Conservation (phyloP, 768 basidiomycete species). For the Naganishia randhawae region DNA sequence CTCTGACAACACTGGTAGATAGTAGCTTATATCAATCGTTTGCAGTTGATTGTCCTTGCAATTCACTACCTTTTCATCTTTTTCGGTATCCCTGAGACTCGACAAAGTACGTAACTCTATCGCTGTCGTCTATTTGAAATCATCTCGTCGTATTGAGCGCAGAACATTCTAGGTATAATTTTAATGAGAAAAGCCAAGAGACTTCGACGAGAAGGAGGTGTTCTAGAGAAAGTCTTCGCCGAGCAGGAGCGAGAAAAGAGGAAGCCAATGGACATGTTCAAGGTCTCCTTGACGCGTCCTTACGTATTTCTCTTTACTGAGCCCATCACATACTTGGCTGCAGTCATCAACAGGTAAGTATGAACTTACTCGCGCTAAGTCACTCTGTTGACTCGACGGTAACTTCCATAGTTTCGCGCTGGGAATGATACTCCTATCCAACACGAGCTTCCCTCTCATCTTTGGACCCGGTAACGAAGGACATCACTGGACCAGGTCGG, state of each 20-base stretch:
- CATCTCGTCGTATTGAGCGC: neutral
- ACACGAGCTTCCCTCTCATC: constrained; percentile 41
- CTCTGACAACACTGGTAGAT: too few species aligned
- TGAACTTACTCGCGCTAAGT: neutral
- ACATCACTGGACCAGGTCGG: constrained; percentile 38
- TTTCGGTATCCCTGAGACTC: constrained; percentile 38
- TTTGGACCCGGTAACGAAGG: constrained; percentile 40
- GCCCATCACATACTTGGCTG: constrained; percentile 43
- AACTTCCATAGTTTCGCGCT: constrained; percentile 31
- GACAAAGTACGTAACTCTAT: constrained; percentile 2
- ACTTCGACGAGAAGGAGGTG: constrained; percentile 30
- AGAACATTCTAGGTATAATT: constrained; percentile 16
- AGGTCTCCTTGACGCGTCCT: constrained; percentile 41
- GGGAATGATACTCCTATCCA: constrained; percentile 44
- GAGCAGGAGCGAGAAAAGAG: constrained; percentile 28
- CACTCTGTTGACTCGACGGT: neutral
- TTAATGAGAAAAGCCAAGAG: constrained; percentile 28
- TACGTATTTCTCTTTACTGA: constrained; percentile 43
- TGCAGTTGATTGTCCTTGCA: constrained; percentile 35
- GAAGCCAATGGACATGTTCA: constrained; percentile 34
- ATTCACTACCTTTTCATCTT: constrained; percentile 34
- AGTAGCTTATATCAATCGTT: neutral
- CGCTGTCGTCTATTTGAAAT: neutral
- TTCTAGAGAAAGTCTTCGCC: constrained; percentile 32
- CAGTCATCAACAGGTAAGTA: constrained; percentile 37